Evolutionary conservation across 805 yeast species (phyloP), one percentile per base, ranked within the genome.

Genomic region (Ogataea neopini): DNA sequence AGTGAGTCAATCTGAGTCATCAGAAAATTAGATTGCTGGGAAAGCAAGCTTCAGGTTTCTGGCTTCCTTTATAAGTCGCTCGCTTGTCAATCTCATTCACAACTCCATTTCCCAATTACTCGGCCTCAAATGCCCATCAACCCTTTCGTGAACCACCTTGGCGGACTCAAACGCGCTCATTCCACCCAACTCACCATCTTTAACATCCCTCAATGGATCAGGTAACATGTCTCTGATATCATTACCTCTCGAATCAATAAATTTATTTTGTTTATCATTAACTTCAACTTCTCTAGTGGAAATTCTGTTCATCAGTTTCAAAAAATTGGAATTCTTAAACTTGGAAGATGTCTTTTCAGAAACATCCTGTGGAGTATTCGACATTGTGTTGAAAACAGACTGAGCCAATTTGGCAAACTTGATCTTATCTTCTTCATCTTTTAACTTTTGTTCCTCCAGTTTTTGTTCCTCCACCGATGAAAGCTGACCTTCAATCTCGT

Each of bases 281-380:
- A 74, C 53, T 46, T 70, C 74, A 35, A 74, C 72, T 50, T 71
- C 61, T 40, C 73, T 63, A 11, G 60, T 60, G 14, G 73, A 64
- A 7, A 74, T 70, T 50, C 52, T 59, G 28, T 63, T 55, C 79
- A 74, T 74, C 26, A 74, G 57, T 45, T 70, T 69, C 45, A 74
- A 54, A 45, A 74, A 74, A 14, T 63, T 63, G 7, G 75, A 70
- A 43, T 69, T 67, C 53, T 66, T 62, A 52, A 74, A 72, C 51
- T 74, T 74, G 22, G 48, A 41, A 2, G 60, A 53, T 1, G 75
- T 70, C 11, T 59, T 58, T 3, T 48, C 47, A 11, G 73, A 63
- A 1, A 61, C 51, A 6, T 53, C 43, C 26, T 47, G 42, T 23
- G 66, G 58, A 1, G 66, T 54, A 22, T 60, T 57, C n/a, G 64